Conservation (phyloP, 2,329 filamentous ascomycete species). For the Sphaerulina populicola region DNA sequence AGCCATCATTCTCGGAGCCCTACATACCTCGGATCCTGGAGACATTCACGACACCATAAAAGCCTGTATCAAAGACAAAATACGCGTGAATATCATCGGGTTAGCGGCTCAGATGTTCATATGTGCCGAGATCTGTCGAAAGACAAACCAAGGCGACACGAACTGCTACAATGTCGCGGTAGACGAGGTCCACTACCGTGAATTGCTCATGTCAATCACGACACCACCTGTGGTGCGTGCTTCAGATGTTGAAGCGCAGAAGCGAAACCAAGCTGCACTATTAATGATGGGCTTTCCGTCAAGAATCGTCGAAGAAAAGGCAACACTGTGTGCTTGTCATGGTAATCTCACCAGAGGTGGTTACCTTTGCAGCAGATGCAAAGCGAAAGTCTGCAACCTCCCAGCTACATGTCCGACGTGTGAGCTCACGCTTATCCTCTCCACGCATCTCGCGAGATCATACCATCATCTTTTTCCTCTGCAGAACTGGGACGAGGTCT, state of each 20-base stretch:
- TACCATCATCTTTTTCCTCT: constrained; percentile 91
- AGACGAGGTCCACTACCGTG: constrained; percentile 77
- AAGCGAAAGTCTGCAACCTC: constrained; percentile 77
- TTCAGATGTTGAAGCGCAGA: constrained; percentile 29
- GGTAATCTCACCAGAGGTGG: constrained; percentile 72
- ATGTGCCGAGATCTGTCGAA: constrained; percentile 78
- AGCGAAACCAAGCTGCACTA: constrained; percentile 47
- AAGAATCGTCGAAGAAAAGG: constrained; percentile 61
- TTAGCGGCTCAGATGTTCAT: constrained; percentile 87
- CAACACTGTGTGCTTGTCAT: constrained; percentile 84
- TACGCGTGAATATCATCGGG: constrained; percentile 82
- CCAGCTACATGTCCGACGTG: constrained; percentile 88
- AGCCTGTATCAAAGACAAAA: constrained; percentile 68
- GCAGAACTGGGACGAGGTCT: constrained; percentile 81
- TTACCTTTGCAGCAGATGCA: constrained; percentile 84
- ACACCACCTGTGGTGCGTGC: constrained; percentile 76
- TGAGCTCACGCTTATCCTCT: constrained; percentile 83
- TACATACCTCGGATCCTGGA: constrained; percentile 83
- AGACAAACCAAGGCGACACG: constrained; percentile 74
- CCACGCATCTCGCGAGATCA: constrained; percentile 83
- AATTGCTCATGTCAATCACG: constrained; percentile 80
- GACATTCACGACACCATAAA: constrained; percentile 89
- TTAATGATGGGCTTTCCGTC: constrained; percentile 99
- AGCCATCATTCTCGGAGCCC: constrained; percentile 81
- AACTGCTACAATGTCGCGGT: constrained; percentile 74